These are phyloP conservation scores for Trichoderma breve DNA, from an alignment of 2,329 filamentous ascomycete genomes.

Conservation along the genomic window DNA sequence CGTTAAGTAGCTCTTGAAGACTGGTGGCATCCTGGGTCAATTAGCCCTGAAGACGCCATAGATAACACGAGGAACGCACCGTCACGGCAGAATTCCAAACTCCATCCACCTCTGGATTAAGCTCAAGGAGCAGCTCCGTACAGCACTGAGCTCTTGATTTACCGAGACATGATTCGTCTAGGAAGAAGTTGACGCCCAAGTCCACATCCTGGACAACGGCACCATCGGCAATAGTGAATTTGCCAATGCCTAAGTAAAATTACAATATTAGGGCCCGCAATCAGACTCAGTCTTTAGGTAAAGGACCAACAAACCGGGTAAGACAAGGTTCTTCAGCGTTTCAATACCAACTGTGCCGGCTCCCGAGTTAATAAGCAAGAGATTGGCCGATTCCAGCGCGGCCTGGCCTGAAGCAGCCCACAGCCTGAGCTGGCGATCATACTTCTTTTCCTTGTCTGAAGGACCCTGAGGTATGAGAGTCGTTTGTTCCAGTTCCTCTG, in stretches of 20 bases:
- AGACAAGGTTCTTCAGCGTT: conserved; percentile 92
- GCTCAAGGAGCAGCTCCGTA: conserved; percentile 72
- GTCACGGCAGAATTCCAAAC: conserved; percentile 59
- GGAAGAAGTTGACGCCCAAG: conserved; percentile 94
- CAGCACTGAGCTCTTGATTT: conserved; percentile 76
- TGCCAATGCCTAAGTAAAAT: conserved; percentile 65
- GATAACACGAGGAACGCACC: conserved; percentile 20
- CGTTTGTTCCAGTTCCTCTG: conserved; percentile 33
- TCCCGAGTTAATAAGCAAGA: conserved; percentile 86
- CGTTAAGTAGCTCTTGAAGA: conserved; percentile 43
- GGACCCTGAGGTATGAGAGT: conserved; percentile 46
- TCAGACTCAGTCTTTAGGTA: background rate
- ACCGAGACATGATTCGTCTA: conserved; percentile 76
- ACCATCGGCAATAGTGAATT: conserved; percentile 87
- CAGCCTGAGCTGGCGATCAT: conserved; percentile 90
- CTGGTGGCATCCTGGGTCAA: conserved; percentile 29
- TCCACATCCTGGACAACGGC: conserved; percentile 75
- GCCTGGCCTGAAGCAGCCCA: conserved; percentile 93
- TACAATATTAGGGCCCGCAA: background rate
- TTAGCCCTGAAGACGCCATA: conserved; percentile 16
- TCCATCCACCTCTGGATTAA: conserved; percentile 90
- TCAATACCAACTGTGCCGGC: conserved; percentile 86
- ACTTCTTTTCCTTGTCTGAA: conserved; percentile 69
- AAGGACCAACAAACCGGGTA: conserved; percentile 61
- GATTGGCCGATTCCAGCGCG: conserved; percentile 84